Evolutionary conservation across 176 grass and related monocot genomes (phyloP).

Genomic region (Aegilops sharonensis): DNA sequence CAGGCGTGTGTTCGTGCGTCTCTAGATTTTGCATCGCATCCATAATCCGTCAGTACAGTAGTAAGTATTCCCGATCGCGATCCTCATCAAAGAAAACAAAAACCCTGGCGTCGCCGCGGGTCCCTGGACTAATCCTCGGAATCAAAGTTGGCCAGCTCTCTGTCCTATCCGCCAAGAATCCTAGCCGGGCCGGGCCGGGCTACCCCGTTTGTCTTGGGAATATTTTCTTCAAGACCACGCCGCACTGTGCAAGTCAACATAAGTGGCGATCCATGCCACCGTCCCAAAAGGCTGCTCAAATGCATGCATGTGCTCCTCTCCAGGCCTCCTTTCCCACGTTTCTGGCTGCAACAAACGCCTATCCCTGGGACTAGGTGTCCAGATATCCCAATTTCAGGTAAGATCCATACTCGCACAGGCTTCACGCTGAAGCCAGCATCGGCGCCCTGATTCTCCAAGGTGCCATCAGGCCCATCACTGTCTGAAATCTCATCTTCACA

Average conservation of each 20-base stretch:
- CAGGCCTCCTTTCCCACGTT: not conserved
- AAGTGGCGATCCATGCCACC: not conserved
- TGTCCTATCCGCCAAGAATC: not conserved
- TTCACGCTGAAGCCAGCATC: too few relatives aligned
- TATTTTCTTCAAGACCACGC: not conserved
- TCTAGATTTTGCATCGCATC: not conserved
- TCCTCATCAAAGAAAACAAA: not conserved
- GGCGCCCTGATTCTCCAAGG: too few relatives aligned
- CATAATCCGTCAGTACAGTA: not conserved
- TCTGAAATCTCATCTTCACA: too few relatives aligned
- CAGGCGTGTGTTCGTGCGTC: too few relatives aligned
- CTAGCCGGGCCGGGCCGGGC: not conserved
- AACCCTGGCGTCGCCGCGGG: not conserved
- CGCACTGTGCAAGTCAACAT: not conserved
- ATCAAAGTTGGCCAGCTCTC: conserved; percentile 2
- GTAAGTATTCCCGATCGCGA: not conserved
- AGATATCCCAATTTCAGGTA: not conserved
- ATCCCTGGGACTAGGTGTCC: not conserved
- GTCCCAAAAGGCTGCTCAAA: not conserved
- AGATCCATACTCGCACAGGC: too few relatives aligned
- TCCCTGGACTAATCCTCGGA: not conserved
- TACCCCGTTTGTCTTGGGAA: not conserved
- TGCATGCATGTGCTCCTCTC: not conserved
- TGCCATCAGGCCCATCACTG: too few relatives aligned
- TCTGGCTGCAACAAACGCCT: not conserved